Conservation (phyloP, 345 rosid genomes). For the Heritiera fomes region DNA sequence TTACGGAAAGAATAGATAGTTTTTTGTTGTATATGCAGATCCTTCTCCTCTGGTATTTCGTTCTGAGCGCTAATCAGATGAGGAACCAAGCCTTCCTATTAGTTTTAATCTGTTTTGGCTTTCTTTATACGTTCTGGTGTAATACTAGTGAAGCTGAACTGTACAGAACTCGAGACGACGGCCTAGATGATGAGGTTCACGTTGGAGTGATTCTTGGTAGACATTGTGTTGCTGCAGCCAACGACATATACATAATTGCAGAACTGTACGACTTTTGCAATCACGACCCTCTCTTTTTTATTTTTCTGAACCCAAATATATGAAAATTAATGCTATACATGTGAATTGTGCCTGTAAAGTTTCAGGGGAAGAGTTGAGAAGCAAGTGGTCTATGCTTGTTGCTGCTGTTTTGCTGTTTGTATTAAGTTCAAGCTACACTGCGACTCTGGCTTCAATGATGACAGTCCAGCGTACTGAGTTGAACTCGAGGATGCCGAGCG, state of each 20-base stretch:
- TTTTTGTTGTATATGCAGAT: too few species aligned
- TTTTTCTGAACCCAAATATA: background rate
- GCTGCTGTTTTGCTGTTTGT: slow-evolving; percentile 38
- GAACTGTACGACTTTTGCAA: too few species aligned
- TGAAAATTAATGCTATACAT: too few species aligned
- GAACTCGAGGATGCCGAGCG: background rate
- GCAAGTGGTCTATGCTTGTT: slow-evolving; percentile 43
- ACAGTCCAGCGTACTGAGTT: slow-evolving; percentile 33
- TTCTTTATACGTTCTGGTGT: background rate
- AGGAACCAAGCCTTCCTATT: background rate
- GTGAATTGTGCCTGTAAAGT: background rate
- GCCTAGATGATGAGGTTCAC: background rate
- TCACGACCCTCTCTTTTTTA: too few species aligned
- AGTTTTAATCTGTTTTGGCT: background rate
- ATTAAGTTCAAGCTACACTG: slow-evolving; percentile 42
- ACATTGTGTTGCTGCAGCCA: too few species aligned
- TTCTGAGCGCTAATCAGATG: background rate
- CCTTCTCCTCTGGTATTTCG: too few species aligned
- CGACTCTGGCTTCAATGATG: slow-evolving; percentile 39
- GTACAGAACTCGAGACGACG: background rate
- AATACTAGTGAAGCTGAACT: background rate
- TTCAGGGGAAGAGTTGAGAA: slow-evolving; percentile 30
- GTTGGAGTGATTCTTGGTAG: background rate
- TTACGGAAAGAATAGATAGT: too few species aligned
- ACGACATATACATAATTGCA: too few species aligned